Evolutionary conservation across 352 stramenopile genomes (phyloP), one percentile per base, ranked within the genome.

Genomic region (Globisporangium parvum): DNA sequence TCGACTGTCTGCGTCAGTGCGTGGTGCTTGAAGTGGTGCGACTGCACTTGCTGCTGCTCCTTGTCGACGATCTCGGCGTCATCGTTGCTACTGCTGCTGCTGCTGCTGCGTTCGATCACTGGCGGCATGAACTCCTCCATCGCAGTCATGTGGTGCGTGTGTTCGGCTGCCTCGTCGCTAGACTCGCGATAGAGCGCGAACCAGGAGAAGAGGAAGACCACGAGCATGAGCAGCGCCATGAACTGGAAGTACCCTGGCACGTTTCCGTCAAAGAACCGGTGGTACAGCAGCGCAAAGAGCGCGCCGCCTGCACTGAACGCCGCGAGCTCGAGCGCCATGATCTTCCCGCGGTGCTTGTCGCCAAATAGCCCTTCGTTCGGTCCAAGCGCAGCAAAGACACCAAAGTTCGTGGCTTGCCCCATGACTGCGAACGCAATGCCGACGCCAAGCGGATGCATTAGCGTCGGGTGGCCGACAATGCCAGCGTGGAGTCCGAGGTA

Each of bases 311-410:
- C 77, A 33, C 82, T 92, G 40, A 89, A 90, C 5, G 76, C 66
- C 9, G 77, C 73, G 39, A 87, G 74, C 55, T 86, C 55, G 0
- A 90, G 53, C 28, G 79, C 72, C 69, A 92, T 88, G 46, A 92
- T 63, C 61, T 86, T 88, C 35, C 82, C 82, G 11, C 82, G 80
- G 37, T 90, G 69, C 17, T 62, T 57, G 24, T 83, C 58, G 3
- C 82, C 79, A 53, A 85, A 92, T 10, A 92, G 60, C 8, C 81
- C 77, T 65, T 90, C 82, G 24, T 88, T 92, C 17, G 79, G 73
- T 0, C 75, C 82, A n/a, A 92, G 53, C 6, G 77, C 75, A 3
- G 82, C 74, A 40, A 92, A 85, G 0, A 88, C 77, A 21, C 73
- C 80, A 52, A 92, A 88, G 53, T 85, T 87, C 42, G 69, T 75